A percentile compares a stretch with the other conserved stretches of the same genome.
Conservation (phyloP, 2,329 filamentous ascomycete species). For the Aurifilum marmelostoma region DNA sequence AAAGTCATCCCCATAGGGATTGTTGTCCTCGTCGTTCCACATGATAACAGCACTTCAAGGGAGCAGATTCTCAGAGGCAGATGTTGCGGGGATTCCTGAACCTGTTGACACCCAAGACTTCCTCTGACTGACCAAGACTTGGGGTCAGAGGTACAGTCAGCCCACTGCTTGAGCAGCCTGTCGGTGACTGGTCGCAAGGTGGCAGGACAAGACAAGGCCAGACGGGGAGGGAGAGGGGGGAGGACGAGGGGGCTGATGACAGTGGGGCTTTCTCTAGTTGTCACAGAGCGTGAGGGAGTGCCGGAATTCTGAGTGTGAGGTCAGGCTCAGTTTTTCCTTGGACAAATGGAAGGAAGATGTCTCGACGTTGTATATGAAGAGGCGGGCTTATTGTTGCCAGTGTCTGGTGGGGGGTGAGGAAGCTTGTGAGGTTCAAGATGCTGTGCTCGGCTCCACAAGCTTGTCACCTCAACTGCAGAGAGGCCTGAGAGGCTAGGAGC, state of each 20-base stretch:
- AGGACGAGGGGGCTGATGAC: constrained; percentile 22
- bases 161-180: constrained; percentile 14
- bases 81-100: neutral
- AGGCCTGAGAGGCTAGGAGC: neutral
- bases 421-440: constrained; percentile 9
- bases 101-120: neutral
- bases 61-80: too few species aligned
- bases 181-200: neutral
- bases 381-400: neutral
- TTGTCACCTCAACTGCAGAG: constrained; percentile 6
- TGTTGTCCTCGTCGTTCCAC: constrained; percentile 99
- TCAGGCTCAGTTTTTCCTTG: neutral
- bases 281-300: neutral
- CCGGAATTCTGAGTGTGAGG: neutral
- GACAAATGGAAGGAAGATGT: neutral
- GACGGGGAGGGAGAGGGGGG: constrained; percentile 25
- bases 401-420: constrained; percentile 1
- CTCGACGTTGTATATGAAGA: neutral
- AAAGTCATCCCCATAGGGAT: constrained; percentile 90
- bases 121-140: neutral
- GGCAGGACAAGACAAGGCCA: constrained; percentile 17
- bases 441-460: constrained; percentile 11
- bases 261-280: neutral
- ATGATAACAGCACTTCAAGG: constrained; percentile 54
- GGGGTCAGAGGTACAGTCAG: neutral